These are phyloP conservation scores for Ochromonas danica DNA, from an alignment of 108 stramenopile species.

Conservation along the genomic window DNA sequence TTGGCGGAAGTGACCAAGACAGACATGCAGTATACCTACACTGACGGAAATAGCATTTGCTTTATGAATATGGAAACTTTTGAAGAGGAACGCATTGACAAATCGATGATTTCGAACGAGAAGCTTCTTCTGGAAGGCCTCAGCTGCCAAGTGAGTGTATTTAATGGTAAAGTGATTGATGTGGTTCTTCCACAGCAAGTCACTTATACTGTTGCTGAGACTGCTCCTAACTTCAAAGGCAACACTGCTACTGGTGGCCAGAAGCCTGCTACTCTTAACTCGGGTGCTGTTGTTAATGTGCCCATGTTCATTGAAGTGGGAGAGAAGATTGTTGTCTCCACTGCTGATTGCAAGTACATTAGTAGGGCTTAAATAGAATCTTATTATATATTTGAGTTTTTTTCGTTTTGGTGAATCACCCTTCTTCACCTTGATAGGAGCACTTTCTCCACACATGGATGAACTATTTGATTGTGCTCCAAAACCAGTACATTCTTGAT, in stretches of 20 bases:
- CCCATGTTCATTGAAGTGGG: constrained; percentile 50
- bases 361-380: constrained; percentile 7
- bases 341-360: neutral
- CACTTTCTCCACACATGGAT: too few species aligned
- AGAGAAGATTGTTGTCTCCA: constrained; percentile 43
- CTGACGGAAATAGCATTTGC: constrained; percentile 70
- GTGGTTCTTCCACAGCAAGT: constrained; percentile 68
- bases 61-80: constrained; percentile 89
- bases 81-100: constrained; percentile 72
- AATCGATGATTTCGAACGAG: constrained; percentile 61
- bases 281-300: constrained; percentile 47
- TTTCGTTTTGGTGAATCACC: too few species aligned
- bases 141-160: constrained; percentile 55
- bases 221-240: constrained; percentile 85
- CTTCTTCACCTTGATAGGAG: too few species aligned
- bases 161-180: constrained; percentile 80
- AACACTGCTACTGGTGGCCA: constrained; percentile 77
- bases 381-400: too few species aligned
- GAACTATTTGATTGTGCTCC: too few species aligned
- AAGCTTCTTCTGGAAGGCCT: constrained; percentile 73
- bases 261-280: constrained; percentile 48
- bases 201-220: constrained; percentile 71
- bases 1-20: constrained; percentile 78
- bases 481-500: too few species aligned
- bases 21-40: constrained; percentile 75